phyloP scores from a whole-genome alignment of 306 rosid genomes.

The Dryas octopetala region DNA sequence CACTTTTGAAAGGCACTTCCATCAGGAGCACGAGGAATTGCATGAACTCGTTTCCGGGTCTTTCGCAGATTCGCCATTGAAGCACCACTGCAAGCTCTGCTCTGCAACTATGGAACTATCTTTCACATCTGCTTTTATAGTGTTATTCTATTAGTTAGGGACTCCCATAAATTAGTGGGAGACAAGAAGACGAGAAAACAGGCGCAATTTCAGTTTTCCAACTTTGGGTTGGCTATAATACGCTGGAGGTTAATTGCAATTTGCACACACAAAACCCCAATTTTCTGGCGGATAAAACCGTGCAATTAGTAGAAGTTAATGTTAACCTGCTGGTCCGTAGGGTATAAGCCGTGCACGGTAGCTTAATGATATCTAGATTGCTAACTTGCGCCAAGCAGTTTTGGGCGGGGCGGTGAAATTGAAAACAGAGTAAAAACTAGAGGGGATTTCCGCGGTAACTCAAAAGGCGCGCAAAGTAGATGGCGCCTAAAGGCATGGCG shows the following conservation, averaged over 20 bases:
- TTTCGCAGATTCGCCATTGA: constrained; percentile 40
- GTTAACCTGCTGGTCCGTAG: neutral
- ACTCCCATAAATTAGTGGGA: constrained; percentile 11
- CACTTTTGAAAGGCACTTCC: constrained; percentile 64
- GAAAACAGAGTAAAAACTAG: neutral
- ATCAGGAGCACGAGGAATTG: constrained; percentile 48
- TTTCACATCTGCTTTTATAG: neutral
- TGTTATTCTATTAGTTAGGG: neutral
- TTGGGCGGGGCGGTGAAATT: constrained; percentile 16
- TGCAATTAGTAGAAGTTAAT: too few species aligned
- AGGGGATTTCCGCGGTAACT: neutral
- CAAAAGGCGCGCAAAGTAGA: neutral
- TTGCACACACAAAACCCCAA: neutral
- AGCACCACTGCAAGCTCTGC: neutral
- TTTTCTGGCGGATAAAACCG: neutral
- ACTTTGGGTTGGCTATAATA: constrained; percentile 2
- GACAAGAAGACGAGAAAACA: neutral
- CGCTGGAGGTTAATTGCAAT: constrained; percentile 1
- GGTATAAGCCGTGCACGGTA: neutral
- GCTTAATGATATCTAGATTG: neutral
- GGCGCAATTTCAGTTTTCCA: neutral
- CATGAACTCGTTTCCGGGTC: constrained; percentile 43
- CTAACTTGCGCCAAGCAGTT: constrained; percentile 6
- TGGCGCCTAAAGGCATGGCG: neutral
- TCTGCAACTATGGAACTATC: constrained; percentile 1